Conservation (phyloP, 2,329 filamentous ascomycete genomes). For the Trichoderma sp. region DNA sequence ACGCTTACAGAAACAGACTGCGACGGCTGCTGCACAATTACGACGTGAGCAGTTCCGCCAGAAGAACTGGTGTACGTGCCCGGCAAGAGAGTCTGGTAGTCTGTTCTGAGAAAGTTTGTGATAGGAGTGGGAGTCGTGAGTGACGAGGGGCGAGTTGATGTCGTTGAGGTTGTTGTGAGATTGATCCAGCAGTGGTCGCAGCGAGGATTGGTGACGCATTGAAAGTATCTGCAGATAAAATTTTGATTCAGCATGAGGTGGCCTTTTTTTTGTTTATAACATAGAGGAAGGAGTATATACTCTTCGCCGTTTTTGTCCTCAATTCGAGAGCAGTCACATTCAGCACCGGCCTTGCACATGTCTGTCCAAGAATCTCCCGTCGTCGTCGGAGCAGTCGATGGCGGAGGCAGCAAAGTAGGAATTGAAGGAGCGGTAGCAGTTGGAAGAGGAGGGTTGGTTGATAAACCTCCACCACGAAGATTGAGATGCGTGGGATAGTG, state of each 20-base stretch:
- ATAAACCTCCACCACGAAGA: neutral
- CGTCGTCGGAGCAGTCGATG: neutral
- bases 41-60: constrained; percentile 9
- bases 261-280: too few relatives aligned
- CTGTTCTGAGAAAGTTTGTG: constrained; percentile 13
- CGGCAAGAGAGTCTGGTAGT: constrained; percentile 9
- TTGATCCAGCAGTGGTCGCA: constrained; percentile 36
- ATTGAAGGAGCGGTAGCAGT: neutral
- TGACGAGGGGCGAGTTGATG: neutral
- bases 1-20: neutral
- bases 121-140: neutral
- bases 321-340: constrained; percentile 39
- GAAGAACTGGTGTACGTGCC: constrained; percentile 17
- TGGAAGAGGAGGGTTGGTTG: neutral
- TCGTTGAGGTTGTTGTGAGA: constrained; percentile 25
- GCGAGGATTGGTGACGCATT: constrained; percentile 36
- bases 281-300: too few relatives aligned
- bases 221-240: constrained; percentile 37
- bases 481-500: neutral
- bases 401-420: neutral
- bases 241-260: too few relatives aligned
- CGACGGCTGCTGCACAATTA: constrained; percentile 15
- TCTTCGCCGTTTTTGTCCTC: constrained; percentile 32
- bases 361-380: constrained; percentile 13
- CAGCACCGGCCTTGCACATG: constrained; percentile 33